Percentiles rank a stretch among this genome's conserved stretches.
These are phyloP conservation scores for Colletotrichum camelliae DNA, from an alignment of 2,329 filamentous ascomycete species.

Conservation along the genomic window DNA sequence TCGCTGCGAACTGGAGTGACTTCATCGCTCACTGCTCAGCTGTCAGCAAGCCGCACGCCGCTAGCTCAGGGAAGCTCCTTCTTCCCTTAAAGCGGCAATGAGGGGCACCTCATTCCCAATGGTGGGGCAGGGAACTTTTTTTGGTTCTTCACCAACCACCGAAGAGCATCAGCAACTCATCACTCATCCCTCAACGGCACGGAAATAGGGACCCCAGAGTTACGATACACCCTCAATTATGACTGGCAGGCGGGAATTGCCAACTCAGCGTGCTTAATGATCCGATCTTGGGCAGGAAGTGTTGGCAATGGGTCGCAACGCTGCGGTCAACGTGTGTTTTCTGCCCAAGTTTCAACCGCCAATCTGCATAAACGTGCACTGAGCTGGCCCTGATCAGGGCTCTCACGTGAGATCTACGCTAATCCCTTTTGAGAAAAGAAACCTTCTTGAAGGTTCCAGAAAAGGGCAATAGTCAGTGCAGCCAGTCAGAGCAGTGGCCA, in stretches of 20 bases:
- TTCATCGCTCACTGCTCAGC: constrained; percentile 12
- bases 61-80: constrained; percentile 14
- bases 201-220: not conserved
- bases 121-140: constrained; percentile 54
- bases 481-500: constrained; percentile 6
- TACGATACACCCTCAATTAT: not conserved
- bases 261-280: constrained; percentile 2
- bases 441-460: constrained; percentile 49
- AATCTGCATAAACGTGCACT: constrained; percentile 16
- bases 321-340: not conserved
- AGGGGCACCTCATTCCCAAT: constrained; percentile 58
- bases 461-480: constrained; percentile 25
- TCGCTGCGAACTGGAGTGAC: not conserved
- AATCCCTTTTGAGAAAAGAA: constrained; percentile 28
- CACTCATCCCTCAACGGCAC: not conserved
- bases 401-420: constrained; percentile 29
- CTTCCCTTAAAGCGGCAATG: constrained; percentile 69
- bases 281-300: constrained; percentile 3
- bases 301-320: not conserved
- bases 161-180: not conserved
- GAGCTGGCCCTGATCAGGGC: constrained; percentile 18
- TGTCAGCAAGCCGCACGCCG: not conserved
- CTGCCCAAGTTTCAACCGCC: constrained; percentile 7
- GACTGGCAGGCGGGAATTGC: constrained; percentile 8
- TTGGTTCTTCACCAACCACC: constrained; percentile 25